A percentile compares a stretch with the other conserved stretches of the same genome.
These are phyloP conservation scores for Vaccinium corymbosum DNA, from an alignment of 148 eudicot species.

Conservation along the genomic window DNA sequence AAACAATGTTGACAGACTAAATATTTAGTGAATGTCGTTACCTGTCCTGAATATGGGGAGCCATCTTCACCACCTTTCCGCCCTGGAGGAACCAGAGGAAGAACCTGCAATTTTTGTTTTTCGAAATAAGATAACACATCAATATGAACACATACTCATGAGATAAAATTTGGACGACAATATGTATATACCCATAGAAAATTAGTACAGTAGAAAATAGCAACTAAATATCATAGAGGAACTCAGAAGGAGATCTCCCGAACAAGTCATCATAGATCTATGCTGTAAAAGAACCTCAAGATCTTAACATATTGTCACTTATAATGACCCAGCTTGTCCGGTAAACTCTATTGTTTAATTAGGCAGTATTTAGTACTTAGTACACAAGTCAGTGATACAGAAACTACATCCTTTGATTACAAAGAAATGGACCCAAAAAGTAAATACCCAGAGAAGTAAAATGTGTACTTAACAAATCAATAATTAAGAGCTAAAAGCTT, in stretches of 20 bases:
- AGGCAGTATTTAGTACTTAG: background rate
- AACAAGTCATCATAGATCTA: background rate
- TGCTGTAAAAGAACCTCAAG: background rate
- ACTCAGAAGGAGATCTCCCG: background rate
- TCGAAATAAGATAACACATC: background rate
- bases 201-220: background rate
- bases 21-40: constrained; percentile 13
- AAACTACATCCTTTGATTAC: background rate
- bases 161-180: background rate
- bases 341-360: background rate
- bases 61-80: constrained; percentile 85
- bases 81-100: constrained; percentile 98
- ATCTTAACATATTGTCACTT: background rate
- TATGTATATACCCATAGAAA: background rate
- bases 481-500: background rate
- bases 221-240: background rate
- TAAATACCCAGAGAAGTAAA: background rate
- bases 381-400: background rate
- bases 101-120: constrained; percentile 50
- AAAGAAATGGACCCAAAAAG: background rate
- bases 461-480: background rate
- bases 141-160: background rate
- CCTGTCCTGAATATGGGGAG: constrained; percentile 96
- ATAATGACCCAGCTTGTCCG: background rate
- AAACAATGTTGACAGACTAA: background rate